Evolutionary conservation across 129 eudicot genomes (phyloP), one percentile per base, ranked within the genome.

Genomic region (Heracleum sosnowskyi): DNA sequence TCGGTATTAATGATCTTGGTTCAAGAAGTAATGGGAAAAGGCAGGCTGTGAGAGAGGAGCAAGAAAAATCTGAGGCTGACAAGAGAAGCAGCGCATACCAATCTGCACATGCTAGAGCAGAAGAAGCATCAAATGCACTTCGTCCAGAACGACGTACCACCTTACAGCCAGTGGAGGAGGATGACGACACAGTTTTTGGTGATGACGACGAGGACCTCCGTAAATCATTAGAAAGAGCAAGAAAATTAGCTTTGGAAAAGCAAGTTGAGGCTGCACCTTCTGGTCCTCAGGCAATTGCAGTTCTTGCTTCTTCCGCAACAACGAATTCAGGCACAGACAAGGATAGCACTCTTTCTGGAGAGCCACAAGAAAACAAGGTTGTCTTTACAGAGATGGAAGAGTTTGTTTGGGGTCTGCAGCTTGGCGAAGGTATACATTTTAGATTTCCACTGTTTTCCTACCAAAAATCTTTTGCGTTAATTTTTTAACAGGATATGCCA

Each of bases 351-450:
- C 41, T 63, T 35, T 69, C 88, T 78, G 97, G 84, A 45, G 96
- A 92, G 79, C 41, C 83, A 2, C 87, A 85, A 83, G 97, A 92
- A 47, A 90, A 90, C 79, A 92, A 92, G 81, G 90, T 96, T 75
- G 91, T 92, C 79, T 90, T 96, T 76, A 92, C 99, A 9, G 97
- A 96, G 83, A 92, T 96, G 99, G 99, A 96, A 66, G 98, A 95
- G 85, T 95, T 95, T 85, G 97, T 96, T 31, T 89, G 97, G 97
- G 95, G 99, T 79, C 99, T 88, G 31, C 99, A 92, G 79, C 94
- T 92, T 77, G 91, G 92, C 81, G 97, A 92, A 87, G 98, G 97
- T 88, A 80, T 49, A 36, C 6, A 7, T 28, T 20, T 77, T 55
- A 28, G 20, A 66, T 45, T 78, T 44, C 75, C 42, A 40, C 18